Evolutionary conservation across 2,329 filamentous ascomycete species (phyloP), one percentile per base, ranked within the genome.

Genomic region (Colletotrichum trifolii): DNA sequence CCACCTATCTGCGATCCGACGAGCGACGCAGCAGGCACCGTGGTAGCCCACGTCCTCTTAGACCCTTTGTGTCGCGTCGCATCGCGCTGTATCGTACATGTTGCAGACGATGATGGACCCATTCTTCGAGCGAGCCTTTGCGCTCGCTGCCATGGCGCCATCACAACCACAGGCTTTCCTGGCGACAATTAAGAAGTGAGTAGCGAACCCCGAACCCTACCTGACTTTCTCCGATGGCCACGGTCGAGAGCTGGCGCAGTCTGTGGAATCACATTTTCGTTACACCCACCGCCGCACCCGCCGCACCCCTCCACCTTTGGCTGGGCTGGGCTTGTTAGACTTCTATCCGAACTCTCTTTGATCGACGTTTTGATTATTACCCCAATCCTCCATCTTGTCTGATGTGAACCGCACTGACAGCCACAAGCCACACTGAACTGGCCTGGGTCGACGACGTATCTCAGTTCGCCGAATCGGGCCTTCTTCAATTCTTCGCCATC

Each of bases 371-470:
- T 5, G 4, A 25, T 25, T 25, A 5, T 45, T 48, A 48, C 46
- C 46, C 25, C 35, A 48, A 33, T 12, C 46, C 46, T 48, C 25
- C 11, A 10, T 25, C 25, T 25, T 25, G 4, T 25, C 25, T 17
- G 15, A 45, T 11, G 8, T 39, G 40, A n/a, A 15, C 40, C 5
- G 48, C 13, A 47, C 63, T 66, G 42, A 66, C 58, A 39, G 40
- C 36, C 45, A 9, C 2, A 38, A 66, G 63, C 36, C 64, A 54
- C 49, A 50, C 33, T 34, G 48, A 49, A n/a, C 52, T 67, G 0
- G 12, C 61, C 12, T 83, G 82, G 81, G 75, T 82, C 58, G 71
- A 73, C 60, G 46, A 74, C 25, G 69, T 78, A 42, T 77, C 80
- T 36, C 70, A 71, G 4, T 71, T 81, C 67, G 78, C 81, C 54